phyloP scores from a whole-genome alignment of 768 basidiomycete species.

The Mycena alexandri region DNA sequence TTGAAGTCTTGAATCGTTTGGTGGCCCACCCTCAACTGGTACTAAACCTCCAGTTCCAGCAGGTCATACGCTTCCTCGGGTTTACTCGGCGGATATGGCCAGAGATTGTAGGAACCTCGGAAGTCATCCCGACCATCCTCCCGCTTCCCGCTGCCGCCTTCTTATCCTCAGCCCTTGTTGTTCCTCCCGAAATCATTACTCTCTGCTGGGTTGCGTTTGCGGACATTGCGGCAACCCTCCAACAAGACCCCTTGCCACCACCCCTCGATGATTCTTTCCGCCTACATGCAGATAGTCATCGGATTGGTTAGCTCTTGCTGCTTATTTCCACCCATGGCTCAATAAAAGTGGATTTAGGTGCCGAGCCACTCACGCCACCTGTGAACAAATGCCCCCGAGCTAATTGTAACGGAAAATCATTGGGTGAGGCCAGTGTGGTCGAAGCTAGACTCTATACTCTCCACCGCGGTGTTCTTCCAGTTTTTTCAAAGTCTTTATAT shows the following conservation, averaged over 20 bases:
- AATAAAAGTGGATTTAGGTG: neutral
- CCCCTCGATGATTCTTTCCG: slow-evolving; percentile 11
- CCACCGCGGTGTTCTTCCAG: slow-evolving; percentile 13
- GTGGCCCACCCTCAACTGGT: neutral
- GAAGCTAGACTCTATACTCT: slow-evolving; percentile 18
- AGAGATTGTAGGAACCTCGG: slow-evolving; percentile 4
- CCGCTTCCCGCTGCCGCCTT: neutral
- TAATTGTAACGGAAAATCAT: neutral
- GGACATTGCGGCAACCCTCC: neutral
- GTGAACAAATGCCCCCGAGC: neutral
- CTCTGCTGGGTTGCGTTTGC: slow-evolving; percentile 8
- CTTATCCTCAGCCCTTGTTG: neutral
- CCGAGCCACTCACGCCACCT: slow-evolving; percentile 5
- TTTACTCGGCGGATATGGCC: slow-evolving; percentile 15
- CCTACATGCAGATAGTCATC: neutral
- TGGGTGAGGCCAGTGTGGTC: neutral
- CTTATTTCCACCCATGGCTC: neutral
- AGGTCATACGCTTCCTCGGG: slow-evolving; percentile 8
- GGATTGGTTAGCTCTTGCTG: neutral
- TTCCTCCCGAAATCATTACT: neutral
- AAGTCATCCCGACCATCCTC: neutral
- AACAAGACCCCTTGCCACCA: neutral
- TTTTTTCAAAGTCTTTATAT: slow-evolving; percentile 16
- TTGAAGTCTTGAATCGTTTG: slow-evolving; percentile 6
- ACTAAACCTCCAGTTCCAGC: slow-evolving; percentile 1